Evolutionary conservation across 192 early-diverging fungal species (phyloP), one percentile per base, ranked within the genome.

Genomic region (Mortierella claussenii): DNA sequence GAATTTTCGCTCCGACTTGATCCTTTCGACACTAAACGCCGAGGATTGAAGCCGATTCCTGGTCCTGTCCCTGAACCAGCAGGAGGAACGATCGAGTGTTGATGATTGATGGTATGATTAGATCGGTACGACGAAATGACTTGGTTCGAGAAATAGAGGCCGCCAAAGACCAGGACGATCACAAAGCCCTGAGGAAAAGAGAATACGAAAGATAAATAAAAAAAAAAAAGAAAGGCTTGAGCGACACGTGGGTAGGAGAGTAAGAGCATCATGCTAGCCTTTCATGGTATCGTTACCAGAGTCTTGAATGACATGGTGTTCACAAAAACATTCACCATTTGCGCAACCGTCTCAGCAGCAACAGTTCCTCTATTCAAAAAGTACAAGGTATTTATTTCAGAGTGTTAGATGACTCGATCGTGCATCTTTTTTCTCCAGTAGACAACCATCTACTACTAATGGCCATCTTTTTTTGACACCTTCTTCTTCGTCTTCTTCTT

Each of bases 291-390:
- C n/a, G n/a, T 71, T 80, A 85, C 87, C 91, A 96, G 91, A 0
- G 93, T 91, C 56, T 96, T 96, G 53, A 90, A 88, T n/a, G 92
- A 93, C 8, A 96, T 85, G 9, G 92, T 90, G 30, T 96, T 89
- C 32, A 94, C 87, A 58, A 96, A 91, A 33, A 90, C 86, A 59
- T 94, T 95, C 47, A 93, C 73, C 30, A 95, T 94, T 46, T 91
- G 88, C 24, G 91, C 94, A 73, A 95, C 78, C 0, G 92, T 92
- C 65, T 96, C 91, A 2, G 94, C 93, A 0, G 91, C 89, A 17
- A 96, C 86, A 49, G 89, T 87, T 12, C 89, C 82, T 46, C 93
- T 87, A 63, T 24, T 20, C 26, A 43, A 18, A 40, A 40, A 17
- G 44, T 13, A 60, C 17, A 23, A 23, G 10, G n/a, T n/a, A n/a